Base-by-base conservation (phyloP, 1,139 yeast genomes). In the Pneumocystis wakefieldiae region DNA sequence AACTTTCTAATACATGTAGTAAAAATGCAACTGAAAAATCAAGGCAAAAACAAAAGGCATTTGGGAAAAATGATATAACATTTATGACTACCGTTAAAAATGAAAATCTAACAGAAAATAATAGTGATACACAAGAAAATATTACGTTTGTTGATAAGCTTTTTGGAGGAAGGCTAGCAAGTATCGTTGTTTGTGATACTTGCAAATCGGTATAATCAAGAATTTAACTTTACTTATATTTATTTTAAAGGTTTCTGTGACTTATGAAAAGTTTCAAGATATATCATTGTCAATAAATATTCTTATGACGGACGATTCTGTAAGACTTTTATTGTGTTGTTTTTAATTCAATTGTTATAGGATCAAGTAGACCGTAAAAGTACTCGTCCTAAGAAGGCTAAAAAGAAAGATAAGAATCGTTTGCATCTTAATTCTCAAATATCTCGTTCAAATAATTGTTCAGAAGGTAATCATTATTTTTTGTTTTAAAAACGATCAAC, bases 91-190 rank as follows among this genome's bases (percentile, higher is more conserved):
- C 24, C 12, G 15, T 28, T 17, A 29, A 24, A 19, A 3, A 5
- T 28, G 61, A 28, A 24, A 5, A 61, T 12, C 6, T 32, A 4
- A 38, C 61, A 17, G 37, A 19, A 14, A 35, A 28, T 35, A 38
- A 29, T 36, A 61, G 19, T 39, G 63, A 35, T 35, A 15, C 12
- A 12, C 17, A 29, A 8, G 60, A 39, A 29, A 57, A 24, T 57
- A 48, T 24, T 19, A 15, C 61, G n/a, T 42, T 39, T 32, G 32
- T 62, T 24, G 63, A 62, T 36, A 36, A 41, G 8, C 28, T 65
- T n/a, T 65, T 65, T 55, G 62, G 62, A 19, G 67, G 67, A 12
- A 59, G 61, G 15, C 28, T 65, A 19, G 67, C 65, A 32, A 66
- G 67, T 42, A 39, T 65, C 28, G 67, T 65, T 48, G 55, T 65